Evolutionary conservation across 345 rosid genomes (phyloP), one percentile per base, ranked within the genome.

Genomic region (Euphorbia peplus): DNA sequence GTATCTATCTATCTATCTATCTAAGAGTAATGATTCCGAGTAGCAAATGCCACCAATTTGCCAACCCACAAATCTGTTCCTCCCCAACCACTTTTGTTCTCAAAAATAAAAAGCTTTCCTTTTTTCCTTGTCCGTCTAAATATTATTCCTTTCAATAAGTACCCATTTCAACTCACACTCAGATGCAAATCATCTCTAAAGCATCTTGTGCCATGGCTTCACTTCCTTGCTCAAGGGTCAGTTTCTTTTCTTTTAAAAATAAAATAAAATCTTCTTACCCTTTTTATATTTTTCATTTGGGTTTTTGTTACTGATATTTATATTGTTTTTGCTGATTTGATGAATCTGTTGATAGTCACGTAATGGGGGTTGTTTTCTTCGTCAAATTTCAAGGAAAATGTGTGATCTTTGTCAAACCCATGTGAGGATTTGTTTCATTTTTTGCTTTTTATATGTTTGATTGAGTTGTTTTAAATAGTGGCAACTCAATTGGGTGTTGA

Each of bases 161-260:
- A 28, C 44, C 67, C 48, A 68, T 9, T 12, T 13, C 21, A 59
- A n/a, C n/a, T n/a, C n/a, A n/a, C n/a, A n/a, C n/a, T n/a, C 85
- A 46, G 74, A 84, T 87, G 90, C 90, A 87, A 61, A 78, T 84
- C 78, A 87, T 92, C 80, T 81, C 84, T 44, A 90, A 86, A 77
- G 91, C 91, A 64, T 92, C 98, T 54, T 88, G 81, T 69, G 75
- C 86, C 58, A 86, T 85, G 88, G 83, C 96, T 57, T 87, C 95
- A 82, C 63, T 90, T 73, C 82, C 89, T 66, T 80, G 93, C 72
- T 78, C 93, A 24, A 83, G 78, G 91, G 96, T 92, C 61, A 63
- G 76, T 58, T 67, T 4, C 42, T 22, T 5, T 18, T 59, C 32
- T 7, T 25, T 47, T 28, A 4, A 7, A 2, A 11, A 12, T 58